Percentiles rank a stretch among this genome's conserved stretches.
These are phyloP conservation scores for Zygosaccharomyces pseudobailii DNA, from an alignment of 1,139 yeast genomes.

Conservation along the genomic window DNA sequence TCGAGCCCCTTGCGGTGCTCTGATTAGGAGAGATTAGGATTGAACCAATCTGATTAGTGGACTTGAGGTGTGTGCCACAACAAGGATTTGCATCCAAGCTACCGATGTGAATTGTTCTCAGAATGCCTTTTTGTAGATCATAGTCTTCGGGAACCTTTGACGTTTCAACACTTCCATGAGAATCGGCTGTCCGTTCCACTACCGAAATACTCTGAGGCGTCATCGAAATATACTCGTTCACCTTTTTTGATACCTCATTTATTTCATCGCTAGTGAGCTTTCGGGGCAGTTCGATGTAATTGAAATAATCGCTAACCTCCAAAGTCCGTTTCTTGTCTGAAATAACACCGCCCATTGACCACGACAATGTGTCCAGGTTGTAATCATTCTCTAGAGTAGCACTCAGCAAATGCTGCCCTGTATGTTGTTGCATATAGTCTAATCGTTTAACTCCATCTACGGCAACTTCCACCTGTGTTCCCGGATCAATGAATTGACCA, in stretches of 20 bases:
- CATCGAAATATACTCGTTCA: constrained; percentile 53
- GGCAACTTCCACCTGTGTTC: constrained; percentile 52
- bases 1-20: constrained; percentile 62
- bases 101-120: constrained; percentile 72
- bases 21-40: constrained; percentile 58
- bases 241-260: constrained; percentile 46
- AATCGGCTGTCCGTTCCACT: constrained; percentile 42
- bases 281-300: constrained; percentile 69
- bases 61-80: constrained; percentile 77
- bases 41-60: constrained; percentile 65
- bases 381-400: constrained; percentile 63
- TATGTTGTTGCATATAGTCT: constrained; percentile 89
- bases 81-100: constrained; percentile 75
- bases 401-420: constrained; percentile 81
- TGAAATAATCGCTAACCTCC: constrained; percentile 44
- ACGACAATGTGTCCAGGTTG: constrained; percentile 62
- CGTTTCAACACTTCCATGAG: constrained; percentile 36
- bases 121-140: constrained; percentile 63
- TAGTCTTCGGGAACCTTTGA: constrained; percentile 67
- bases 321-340: constrained; percentile 15
- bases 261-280: constrained; percentile 53
- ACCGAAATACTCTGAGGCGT: constrained; percentile 50
- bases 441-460: constrained; percentile 68
- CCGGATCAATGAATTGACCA: constrained; percentile 47
- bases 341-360: constrained; percentile 62